Conservation (phyloP, 805 yeast genomes). For the Monosporozyma yasuniensis region DNA sequence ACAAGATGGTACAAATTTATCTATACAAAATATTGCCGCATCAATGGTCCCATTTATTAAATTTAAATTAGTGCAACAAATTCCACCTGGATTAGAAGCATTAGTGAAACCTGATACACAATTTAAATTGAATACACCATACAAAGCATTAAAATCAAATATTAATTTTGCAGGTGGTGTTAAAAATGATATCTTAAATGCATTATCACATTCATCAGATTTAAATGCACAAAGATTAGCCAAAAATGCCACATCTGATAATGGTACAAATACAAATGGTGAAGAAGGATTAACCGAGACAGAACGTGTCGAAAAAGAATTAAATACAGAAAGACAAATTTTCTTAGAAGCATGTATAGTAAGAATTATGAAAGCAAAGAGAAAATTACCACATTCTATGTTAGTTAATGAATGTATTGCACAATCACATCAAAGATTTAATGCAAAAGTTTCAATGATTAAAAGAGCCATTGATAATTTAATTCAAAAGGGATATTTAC, state of each 20-base stretch:
- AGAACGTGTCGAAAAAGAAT: conserved; percentile 68
- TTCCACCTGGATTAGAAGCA: conserved; percentile 52
- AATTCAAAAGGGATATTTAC: conserved; percentile 78
- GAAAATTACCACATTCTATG: conserved; percentile 65
- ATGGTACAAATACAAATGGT: conserved; percentile 1
- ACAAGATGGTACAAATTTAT: conserved; percentile 57
- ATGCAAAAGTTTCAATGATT: conserved; percentile 77
- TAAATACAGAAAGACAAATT: conserved; percentile 78
- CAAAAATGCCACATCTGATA: neutral
- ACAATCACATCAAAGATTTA: conserved; percentile 72
- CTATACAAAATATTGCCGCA: conserved; percentile 58
- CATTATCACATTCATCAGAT: conserved; percentile 11
- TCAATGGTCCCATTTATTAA: conserved; percentile 73
- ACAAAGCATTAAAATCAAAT: conserved; percentile 73
- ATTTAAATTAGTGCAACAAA: conserved; percentile 61
- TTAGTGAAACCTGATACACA: conserved; percentile 44
- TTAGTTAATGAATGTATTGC: conserved; percentile 82
- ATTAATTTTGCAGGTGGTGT: conserved; percentile 67
- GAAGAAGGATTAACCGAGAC: conserved; percentile 25
- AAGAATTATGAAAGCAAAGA: conserved; percentile 91
- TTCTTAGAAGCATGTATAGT: conserved; percentile 90
- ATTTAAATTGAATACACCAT: conserved; percentile 68
- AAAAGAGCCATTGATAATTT: conserved; percentile 78
- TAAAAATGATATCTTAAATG: conserved; percentile 31
- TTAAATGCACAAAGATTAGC: conserved; percentile 15